Conservation (phyloP, 176 grass and related monocot species). For the Ensete glaucum region DNA sequence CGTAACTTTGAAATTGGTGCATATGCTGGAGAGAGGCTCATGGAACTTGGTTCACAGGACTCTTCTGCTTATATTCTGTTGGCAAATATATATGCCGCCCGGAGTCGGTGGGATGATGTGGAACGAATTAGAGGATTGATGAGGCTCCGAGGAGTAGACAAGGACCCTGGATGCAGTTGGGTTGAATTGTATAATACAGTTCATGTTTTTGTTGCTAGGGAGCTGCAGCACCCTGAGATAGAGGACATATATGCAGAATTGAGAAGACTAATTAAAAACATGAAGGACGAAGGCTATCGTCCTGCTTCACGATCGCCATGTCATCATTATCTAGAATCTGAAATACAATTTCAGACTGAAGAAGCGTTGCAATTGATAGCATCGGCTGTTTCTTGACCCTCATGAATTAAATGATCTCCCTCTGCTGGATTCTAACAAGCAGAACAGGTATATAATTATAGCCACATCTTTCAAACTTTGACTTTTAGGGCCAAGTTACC, state of each 20-base stretch:
- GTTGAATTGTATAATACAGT: slow-evolving; percentile 50
- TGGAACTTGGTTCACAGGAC: slow-evolving; percentile 40
- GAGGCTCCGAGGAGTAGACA: slow-evolving; percentile 49
- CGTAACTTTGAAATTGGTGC: slow-evolving; percentile 43
- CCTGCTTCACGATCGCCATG: not conserved
- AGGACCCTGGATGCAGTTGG: slow-evolving; percentile 74
- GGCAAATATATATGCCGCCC: slow-evolving; percentile 63
- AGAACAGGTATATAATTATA: too few relatives aligned
- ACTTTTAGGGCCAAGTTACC: too few relatives aligned
- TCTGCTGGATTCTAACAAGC: too few relatives aligned
- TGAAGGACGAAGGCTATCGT: slow-evolving; percentile 60
- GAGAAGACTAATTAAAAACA: slow-evolving; percentile 47
- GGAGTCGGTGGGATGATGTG: slow-evolving; percentile 52
- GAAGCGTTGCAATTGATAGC: slow-evolving; percentile 30
- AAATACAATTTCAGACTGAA: slow-evolving; percentile 9
- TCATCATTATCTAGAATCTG: slow-evolving; percentile 5
- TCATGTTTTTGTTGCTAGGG: slow-evolving; percentile 70
- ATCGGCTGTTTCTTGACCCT: not conserved
- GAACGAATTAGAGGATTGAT: slow-evolving; percentile 59
- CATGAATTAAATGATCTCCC: too few relatives aligned
- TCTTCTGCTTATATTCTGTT: slow-evolving; percentile 68
- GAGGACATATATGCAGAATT: slow-evolving; percentile 44
- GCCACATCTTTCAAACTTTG: too few relatives aligned
- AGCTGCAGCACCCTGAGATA: slow-evolving; percentile 45
- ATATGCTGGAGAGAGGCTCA: slow-evolving; percentile 60